Percentiles rank a stretch among this genome's conserved stretches.
These are phyloP conservation scores for Skeletonema grethae DNA, from an alignment of 108 stramenopile species.

Conservation along the genomic window DNA sequence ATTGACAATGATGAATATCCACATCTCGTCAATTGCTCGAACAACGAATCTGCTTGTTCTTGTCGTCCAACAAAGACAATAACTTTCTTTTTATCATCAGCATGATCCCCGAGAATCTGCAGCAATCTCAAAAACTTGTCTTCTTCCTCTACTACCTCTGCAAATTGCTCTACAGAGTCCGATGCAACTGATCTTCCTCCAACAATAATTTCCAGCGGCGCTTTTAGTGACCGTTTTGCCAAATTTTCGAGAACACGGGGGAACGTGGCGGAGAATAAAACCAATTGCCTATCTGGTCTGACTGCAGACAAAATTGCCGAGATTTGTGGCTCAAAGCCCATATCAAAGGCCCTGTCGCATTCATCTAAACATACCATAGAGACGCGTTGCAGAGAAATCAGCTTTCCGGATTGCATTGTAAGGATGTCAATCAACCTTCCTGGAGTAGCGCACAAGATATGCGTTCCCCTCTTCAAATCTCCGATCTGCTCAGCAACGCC, in stretches of 20 bases:
- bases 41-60: conserved; percentile 91
- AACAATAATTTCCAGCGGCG: conserved; percentile 94
- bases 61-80: conserved; percentile 99
- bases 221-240: conserved; percentile 88
- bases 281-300: conserved; percentile 94
- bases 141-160: conserved; percentile 92
- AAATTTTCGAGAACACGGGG: conserved; percentile 92
- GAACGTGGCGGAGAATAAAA: conserved; percentile 99
- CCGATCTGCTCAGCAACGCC: conserved; percentile 97
- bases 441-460: conserved; percentile 97
- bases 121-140: conserved; percentile 97
- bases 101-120: conserved; percentile 96
- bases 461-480: conserved; percentile 95
- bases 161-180: conserved; percentile 91
- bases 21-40: conserved; percentile 89
- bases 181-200: conserved; percentile 96
- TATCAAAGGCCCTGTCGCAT: conserved; percentile 99
- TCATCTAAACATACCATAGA: conserved; percentile 98
- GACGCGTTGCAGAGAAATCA: conserved; percentile 91
- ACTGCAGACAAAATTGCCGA: conserved; percentile 88
- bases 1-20: conserved; percentile 95
- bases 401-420: conserved; percentile 96
- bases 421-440: conserved; percentile 99
- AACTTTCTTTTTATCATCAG: conserved; percentile 90
- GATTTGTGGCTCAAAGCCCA: conserved; percentile 99